Evolutionary conservation across 1,284 basidiomycete genomes (phyloP), one percentile per base, ranked within the genome.

Genomic region (Rhodotorula sp.): DNA sequence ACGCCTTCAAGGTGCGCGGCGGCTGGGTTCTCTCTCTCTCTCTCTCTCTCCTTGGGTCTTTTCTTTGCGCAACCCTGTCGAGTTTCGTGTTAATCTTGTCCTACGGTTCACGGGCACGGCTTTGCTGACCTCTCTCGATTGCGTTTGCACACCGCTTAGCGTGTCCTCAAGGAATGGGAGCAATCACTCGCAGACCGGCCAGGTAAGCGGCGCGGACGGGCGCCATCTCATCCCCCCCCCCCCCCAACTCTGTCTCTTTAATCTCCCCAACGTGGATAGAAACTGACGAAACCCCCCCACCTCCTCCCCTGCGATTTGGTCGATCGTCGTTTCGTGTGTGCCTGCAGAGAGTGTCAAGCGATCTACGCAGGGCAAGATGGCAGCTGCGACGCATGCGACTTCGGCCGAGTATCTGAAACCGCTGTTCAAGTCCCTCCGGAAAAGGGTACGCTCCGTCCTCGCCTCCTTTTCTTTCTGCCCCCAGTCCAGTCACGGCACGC

Each of bases 341-440:
- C 34, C 2, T 34, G 34, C 62, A 81, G 85, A 86, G 47, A 80
- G 84, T 20, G 83, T 97, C 74, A 94, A 93, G 79, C 89, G 88
- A 34, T 90, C 92, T 3, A 90, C 88, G 0, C 93, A 96, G 79
- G 97, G 97, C 31, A 97, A 94, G 81, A 84, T 95, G 21, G 95
- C 95, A 1, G 91, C 93, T 1, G 96, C 96, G 1, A 97, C 92
- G 0, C 95, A 98, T 81, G 89, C 93, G 1, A 95, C 98, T 79
- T 95, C 94, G 5, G 93, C 91, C 14, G 91, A 97, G 78, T 96
- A 99, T 80, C 86, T 99, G 54, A 99, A 99, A 80, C 97, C 97
- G 0, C 85, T 99, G 21, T 26, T 48, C n/a, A 34, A n/a, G 34
- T 18, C 20, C 18, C 31, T 8, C 31, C 20, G 10, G 26, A 39